Base-by-base conservation (phyloP, 2,329 filamentous ascomycete genomes). In the Aspergillus fijiensis region DNA sequence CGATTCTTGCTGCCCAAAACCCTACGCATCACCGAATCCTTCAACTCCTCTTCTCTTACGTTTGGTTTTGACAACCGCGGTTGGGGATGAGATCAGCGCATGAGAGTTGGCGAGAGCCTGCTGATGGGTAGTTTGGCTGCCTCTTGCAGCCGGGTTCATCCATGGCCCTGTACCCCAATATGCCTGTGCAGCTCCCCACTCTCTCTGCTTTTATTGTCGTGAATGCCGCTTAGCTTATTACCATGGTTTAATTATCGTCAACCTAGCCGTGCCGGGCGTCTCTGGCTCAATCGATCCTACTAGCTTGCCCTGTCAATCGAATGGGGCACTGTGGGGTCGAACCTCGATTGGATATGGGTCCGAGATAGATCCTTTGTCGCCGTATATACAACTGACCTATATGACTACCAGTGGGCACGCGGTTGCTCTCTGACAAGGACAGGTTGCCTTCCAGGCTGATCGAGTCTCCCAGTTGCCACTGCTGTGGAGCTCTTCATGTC, bases 1-100 rank as follows among this genome's bases (percentile, higher is more conserved):
- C 51, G 56, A 16, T 45, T n/a, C 6, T 19, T 68, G 66, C 63
- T 68, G 66, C 66, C 66, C 66, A 68, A 68, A 68, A 61, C 61
- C 60, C 63, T 63, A 62, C 59, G 42, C 56, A 54, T 57, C 57
- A 29, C 55, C 55, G 51, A 51, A 62, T 60, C 58, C 55, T 61
- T 60, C 63, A 60, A 59, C 58, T 60, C 60, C 49, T 64, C 58
- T 59, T 54, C 54, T 55, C 16, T 45, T 27, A 27, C 27, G 27
- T 27, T 45, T 49, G 51, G 47, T 57, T 50, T 45, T 60, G 57
- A 59, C 61, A 53, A 63, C 61, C 59, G 60, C 60, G 58, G 60
- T 65, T 63, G 53, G 47, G 58, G 59, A 49, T 60, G 61, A 51
- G 65, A 66, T 66, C 64, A 63, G 51, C 66, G 60, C 60, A 51